Conservation (phyloP, 768 basidiomycete genomes). For the Panellus pusillus region DNA sequence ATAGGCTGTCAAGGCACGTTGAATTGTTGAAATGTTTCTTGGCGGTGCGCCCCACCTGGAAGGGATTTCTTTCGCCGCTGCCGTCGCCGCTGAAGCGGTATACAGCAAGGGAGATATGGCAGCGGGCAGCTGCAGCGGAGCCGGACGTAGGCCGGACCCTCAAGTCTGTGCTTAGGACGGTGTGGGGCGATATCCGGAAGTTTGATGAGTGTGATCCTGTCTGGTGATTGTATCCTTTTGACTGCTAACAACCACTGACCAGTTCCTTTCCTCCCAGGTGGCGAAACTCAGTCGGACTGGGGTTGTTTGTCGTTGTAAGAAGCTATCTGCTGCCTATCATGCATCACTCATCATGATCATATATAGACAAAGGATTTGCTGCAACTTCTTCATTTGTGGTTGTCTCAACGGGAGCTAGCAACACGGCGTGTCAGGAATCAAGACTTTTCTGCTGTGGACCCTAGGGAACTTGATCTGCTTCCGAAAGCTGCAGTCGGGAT, state of each 20-base stretch:
- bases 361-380: conserved; percentile 65
- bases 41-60: conserved; percentile 27
- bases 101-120: conserved; percentile 19
- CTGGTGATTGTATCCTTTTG: conserved; percentile 44
- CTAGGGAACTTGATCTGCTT: conserved; percentile 64
- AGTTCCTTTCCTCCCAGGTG: conserved; percentile 37
- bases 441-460: conserved; percentile 74
- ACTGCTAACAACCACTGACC: not conserved
- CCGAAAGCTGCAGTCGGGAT: not conserved
- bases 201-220: conserved; percentile 74
- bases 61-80: conserved; percentile 15
- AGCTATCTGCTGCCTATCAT: not conserved
- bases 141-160: conserved; percentile 29
- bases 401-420: conserved; percentile 71
- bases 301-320: conserved; percentile 64
- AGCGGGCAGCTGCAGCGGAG: conserved; percentile 13
- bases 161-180: conserved; percentile 43
- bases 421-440: conserved; percentile 66
- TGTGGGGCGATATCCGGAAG: conserved; percentile 56
- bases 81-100: conserved; percentile 25
- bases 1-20: conserved; percentile 51
- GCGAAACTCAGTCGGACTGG: conserved; percentile 70
- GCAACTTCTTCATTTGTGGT: conserved; percentile 65
- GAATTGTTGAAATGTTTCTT: conserved; percentile 40
- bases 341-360: not conserved